These are phyloP conservation scores for Lactarius sanguifluus DNA, from an alignment of 768 basidiomycete genomes.

Conservation along the genomic window DNA sequence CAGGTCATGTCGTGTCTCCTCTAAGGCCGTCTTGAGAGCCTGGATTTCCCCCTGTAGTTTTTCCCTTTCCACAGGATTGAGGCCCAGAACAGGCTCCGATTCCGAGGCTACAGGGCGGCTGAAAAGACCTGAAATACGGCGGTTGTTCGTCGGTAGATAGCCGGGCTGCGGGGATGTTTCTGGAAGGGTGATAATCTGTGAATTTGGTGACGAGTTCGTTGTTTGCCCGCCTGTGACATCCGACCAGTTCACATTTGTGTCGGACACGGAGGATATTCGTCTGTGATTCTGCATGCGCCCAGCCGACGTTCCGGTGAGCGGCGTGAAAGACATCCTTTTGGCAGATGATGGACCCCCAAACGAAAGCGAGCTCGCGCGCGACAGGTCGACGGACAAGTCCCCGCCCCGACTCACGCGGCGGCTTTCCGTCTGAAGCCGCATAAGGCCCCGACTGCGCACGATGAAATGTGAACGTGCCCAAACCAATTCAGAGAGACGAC, in stretches of 20 bases:
- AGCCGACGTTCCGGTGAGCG: conserved; percentile 57
- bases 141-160: conserved; percentile 31
- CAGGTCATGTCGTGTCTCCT: conserved; percentile 64
- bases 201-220: conserved; percentile 33
- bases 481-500: conserved; percentile 28
- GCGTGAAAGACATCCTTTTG: conserved; percentile 75
- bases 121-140: conserved; percentile 54
- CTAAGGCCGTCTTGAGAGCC: conserved; percentile 56
- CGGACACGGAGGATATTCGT: conserved; percentile 74
- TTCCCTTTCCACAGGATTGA: conserved; percentile 46
- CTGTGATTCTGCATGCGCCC: conserved; percentile 52
- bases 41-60: conserved; percentile 59
- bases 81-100: conserved; percentile 31
- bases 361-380: conserved; percentile 45
- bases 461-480: conserved; percentile 18
- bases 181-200: conserved; percentile 25
- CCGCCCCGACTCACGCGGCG: conserved; percentile 56
- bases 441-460: conserved; percentile 67
- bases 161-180: conserved; percentile 32
- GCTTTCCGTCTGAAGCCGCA: conserved; percentile 81
- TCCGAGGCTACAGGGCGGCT: conserved; percentile 50
- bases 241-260: conserved; percentile 42
- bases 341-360: conserved; percentile 49
- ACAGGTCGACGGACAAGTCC: conserved; percentile 53
- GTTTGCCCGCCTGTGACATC: conserved; percentile 33